These are phyloP conservation scores for Hypoxylon trugodes DNA, from an alignment of 495 filamentous ascomycete genomes.

Conservation along the genomic window DNA sequence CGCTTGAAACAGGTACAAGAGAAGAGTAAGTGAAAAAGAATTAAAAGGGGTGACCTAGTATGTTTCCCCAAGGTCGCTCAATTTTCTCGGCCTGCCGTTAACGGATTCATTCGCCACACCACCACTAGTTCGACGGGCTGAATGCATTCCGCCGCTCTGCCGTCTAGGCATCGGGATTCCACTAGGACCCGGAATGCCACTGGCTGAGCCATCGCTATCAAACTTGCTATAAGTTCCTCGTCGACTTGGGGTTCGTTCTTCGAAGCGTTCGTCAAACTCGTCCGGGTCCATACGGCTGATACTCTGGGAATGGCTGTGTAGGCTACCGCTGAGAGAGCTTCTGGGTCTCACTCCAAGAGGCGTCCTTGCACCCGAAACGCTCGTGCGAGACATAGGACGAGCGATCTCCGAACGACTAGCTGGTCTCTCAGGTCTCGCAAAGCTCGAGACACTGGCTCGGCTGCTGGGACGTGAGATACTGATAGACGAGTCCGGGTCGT, in stretches of 20 bases:
- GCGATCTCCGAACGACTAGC: constrained; percentile 58
- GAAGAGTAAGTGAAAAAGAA: constrained; percentile 36
- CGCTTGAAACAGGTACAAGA: constrained; percentile 30
- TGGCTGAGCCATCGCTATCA: constrained; percentile 57
- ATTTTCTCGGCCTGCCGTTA: constrained; percentile 39
- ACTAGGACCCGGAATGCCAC: constrained; percentile 47
- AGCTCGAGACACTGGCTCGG: constrained; percentile 64
- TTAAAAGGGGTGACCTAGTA: constrained; percentile 45
- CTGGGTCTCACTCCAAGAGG: constrained; percentile 65
- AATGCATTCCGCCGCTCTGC: constrained; percentile 60
- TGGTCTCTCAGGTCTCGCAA: constrained; percentile 59
- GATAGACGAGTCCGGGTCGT: constrained; percentile 50
- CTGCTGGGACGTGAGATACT: constrained; percentile 66
- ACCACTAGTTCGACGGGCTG: constrained; percentile 54
- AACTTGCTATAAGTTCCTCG: constrained; percentile 61
- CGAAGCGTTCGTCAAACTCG: constrained; percentile 55
- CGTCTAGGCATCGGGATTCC: constrained; percentile 61
- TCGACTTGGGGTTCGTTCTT: constrained; percentile 58
- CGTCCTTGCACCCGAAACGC: constrained; percentile 68
- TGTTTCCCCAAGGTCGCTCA: constrained; percentile 60
- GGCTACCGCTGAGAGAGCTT: constrained; percentile 64
- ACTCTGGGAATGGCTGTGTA: constrained; percentile 61
- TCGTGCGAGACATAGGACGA: constrained; percentile 70
- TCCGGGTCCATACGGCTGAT: constrained; percentile 52
- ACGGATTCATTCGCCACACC: constrained; percentile 49